These are phyloP conservation scores for Desmodesmus armatus DNA, from an alignment of 139 green algal genomes.

Conservation along the genomic window DNA sequence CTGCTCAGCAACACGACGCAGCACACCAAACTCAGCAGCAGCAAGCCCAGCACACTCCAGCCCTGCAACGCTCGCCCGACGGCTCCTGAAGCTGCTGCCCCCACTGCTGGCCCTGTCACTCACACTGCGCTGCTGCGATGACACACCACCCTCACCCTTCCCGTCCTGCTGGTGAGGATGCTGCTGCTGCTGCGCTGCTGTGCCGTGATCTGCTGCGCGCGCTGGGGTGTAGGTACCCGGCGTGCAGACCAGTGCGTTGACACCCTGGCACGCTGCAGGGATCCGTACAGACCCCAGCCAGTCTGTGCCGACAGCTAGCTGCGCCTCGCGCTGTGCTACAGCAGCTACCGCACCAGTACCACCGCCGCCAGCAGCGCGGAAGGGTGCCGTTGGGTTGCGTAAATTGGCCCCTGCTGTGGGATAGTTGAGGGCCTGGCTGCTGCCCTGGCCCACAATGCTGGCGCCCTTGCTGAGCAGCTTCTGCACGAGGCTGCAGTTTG, in stretches of 20 bases:
- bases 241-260: conserved; percentile 48
- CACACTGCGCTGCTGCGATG: conserved; percentile 11
- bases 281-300: conserved; percentile 43
- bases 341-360: conserved; percentile 51
- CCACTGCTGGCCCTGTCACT: not conserved
- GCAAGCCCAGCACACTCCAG: conserved; percentile 45
- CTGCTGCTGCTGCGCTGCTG: conserved; percentile 17
- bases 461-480: conserved; percentile 15
- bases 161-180: not conserved
- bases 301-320: conserved; percentile 52
- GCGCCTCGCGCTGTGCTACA: conserved; percentile 31
- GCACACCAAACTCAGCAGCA: conserved; percentile 7
- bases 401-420: conserved; percentile 38
- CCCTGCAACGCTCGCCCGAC: not conserved
- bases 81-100: not conserved
- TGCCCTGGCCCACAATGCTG: conserved; percentile 4
- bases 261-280: conserved; percentile 61
- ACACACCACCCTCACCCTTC: not conserved
- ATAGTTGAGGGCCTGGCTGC: conserved; percentile 31
- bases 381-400: conserved; percentile 36
- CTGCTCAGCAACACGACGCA: conserved; percentile 49
- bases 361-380: conserved; percentile 28
- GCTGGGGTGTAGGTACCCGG: conserved; percentile 23
- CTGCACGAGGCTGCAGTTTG: not conserved
- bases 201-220: not conserved